Conservation (phyloP, 192 early-diverging fungal species). For the Linnemannia schmuckeri region DNA sequence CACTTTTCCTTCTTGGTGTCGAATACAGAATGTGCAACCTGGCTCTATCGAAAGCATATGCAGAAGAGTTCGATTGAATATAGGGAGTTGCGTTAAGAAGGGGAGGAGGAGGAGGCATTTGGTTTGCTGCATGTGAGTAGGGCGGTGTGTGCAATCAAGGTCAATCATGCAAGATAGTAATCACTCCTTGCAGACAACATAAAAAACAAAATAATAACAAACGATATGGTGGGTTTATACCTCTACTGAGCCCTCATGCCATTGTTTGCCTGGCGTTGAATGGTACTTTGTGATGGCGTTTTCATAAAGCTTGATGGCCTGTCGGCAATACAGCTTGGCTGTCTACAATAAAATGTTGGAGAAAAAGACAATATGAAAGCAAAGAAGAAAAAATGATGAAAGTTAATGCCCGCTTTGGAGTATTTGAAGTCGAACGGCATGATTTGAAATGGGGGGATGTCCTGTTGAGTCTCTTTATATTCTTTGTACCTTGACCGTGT, state of each 20-base stretch:
- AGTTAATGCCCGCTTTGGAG: constrained; percentile 11
- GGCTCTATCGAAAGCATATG: neutral
- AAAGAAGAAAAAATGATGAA: neutral
- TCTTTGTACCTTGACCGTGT: constrained; percentile 29
- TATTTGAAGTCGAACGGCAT: neutral
- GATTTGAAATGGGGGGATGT: neutral
- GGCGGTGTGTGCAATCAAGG: neutral
- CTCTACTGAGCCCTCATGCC: constrained; percentile 27
- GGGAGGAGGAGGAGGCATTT: neutral
- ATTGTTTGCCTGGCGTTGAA: constrained; percentile 35
- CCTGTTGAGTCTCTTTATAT: neutral
- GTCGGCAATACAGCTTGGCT: constrained; percentile 48
- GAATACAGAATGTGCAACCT: constrained; percentile 21
- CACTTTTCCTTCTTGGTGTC: constrained; percentile 46
- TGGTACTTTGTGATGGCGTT: constrained; percentile 35
- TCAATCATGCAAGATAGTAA: neutral
- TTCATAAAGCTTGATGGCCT: constrained; percentile 37
- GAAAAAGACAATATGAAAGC: neutral
- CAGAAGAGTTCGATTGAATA: neutral
- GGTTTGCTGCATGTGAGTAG: neutral
- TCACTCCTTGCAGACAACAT: neutral
- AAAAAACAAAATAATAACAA: neutral
- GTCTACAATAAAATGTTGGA: constrained; percentile 17
- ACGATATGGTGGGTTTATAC: neutral
- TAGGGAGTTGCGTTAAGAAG: neutral